Percentiles rank a stretch among this genome's conserved stretches.
phyloP scores from a whole-genome alignment of 2,329 filamentous ascomycete genomes.

The Verticillium isaacii region DNA sequence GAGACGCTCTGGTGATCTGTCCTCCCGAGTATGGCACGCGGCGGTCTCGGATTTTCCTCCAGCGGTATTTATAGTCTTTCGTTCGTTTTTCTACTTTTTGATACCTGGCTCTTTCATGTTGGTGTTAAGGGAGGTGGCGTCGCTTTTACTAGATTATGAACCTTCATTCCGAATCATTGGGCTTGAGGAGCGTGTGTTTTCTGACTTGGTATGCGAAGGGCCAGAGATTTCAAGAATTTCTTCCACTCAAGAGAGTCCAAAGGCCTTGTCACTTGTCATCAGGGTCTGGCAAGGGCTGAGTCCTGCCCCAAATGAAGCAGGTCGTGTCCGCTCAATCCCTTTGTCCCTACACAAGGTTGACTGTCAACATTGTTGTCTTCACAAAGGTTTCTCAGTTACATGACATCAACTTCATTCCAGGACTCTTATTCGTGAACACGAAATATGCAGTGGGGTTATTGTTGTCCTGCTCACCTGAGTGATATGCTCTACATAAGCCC shows the following conservation, averaged over 20 bases:
- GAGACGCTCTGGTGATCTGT: background rate
- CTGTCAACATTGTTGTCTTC: background rate
- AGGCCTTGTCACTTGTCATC: no score
- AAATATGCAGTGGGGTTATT: background rate
- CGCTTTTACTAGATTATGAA: background rate
- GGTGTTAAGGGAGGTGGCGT: background rate
- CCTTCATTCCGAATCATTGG: background rate
- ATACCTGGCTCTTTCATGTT: background rate
- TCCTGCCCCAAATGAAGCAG: background rate
- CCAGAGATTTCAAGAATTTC: no score
- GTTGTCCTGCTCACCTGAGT: background rate
- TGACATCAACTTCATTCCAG: background rate
- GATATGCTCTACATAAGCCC: background rate
- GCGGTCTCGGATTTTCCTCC: slow-evolving; percentile 4
- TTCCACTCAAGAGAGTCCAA: no score
- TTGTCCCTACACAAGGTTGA: background rate
- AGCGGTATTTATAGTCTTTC: background rate
- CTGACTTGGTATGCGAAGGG: no score
- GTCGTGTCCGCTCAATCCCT: background rate
- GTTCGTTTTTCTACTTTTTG: slow-evolving; percentile 1
- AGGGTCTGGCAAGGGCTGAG: no score
- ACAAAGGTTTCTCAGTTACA: background rate
- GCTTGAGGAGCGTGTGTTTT: no score
- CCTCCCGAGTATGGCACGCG: background rate
- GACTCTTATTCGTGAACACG: background rate